These are phyloP conservation scores for Tetraselmis chui DNA, from an alignment of 139 green algal species.

Conservation along the genomic window DNA sequence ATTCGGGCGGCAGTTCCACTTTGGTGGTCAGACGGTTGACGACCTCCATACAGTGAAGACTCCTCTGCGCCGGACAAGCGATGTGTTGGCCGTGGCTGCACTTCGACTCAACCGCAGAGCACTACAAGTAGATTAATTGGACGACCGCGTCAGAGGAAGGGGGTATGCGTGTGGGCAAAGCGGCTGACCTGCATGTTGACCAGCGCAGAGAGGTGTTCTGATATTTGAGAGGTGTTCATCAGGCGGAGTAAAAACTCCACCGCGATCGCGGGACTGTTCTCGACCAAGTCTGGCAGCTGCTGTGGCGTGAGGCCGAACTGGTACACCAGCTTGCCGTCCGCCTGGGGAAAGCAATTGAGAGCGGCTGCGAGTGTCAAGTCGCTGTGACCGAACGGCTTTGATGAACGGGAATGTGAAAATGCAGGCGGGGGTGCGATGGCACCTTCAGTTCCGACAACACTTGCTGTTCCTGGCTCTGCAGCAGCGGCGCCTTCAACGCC, in stretches of 20 bases:
- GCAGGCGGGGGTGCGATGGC: too few species aligned
- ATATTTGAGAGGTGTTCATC: conserved; percentile 9
- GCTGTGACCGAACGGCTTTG: too few species aligned
- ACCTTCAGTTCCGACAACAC: conserved; percentile 37
- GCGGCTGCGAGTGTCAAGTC: too few species aligned
- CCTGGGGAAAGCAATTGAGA: too few species aligned
- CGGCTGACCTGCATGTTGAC: conserved; percentile 35
- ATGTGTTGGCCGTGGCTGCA: too few species aligned
- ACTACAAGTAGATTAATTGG: not conserved
- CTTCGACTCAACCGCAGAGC: too few species aligned
- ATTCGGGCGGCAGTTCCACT: conserved; percentile 62
- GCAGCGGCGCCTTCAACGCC: conserved; percentile 43
- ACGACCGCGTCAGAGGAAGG: not conserved
- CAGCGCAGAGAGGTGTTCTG: conserved; percentile 38
- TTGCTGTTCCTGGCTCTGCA: conserved; percentile 49
- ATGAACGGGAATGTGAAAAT: too few species aligned
- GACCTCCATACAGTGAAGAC: conserved; percentile 83
- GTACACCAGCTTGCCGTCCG: conserved; percentile 34
- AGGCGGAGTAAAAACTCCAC: conserved; percentile 47
- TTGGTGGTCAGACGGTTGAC: conserved; percentile 70
- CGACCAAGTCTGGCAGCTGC: conserved; percentile 55
- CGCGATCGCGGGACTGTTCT: conserved; percentile 60
- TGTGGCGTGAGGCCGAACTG: conserved; percentile 22
- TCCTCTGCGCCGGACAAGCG: conserved; percentile 39
- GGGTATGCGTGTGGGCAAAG: not conserved